Conservation (phyloP, 768 basidiomycete genomes). For the Lentinus brumalis region DNA sequence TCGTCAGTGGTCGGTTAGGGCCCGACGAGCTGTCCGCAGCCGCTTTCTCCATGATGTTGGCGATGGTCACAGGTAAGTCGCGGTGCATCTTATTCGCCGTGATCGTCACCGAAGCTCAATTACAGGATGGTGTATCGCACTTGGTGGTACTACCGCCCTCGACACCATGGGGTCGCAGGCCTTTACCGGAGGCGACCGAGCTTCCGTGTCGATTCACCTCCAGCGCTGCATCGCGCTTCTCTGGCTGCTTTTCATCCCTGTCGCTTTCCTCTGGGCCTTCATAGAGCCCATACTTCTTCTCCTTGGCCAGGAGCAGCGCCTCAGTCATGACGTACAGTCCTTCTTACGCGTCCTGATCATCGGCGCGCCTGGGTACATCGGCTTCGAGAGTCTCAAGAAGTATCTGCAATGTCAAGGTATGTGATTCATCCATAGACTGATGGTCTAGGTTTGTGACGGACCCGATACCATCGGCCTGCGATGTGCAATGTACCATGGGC, state of each 20-base stretch:
- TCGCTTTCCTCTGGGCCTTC: constrained; percentile 63
- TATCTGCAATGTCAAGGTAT: constrained; percentile 79
- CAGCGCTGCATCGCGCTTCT: constrained; percentile 70
- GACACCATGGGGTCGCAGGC: constrained; percentile 80
- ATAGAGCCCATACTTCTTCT: constrained; percentile 62
- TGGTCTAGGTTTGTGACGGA: too few relatives aligned
- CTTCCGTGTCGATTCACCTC: constrained; percentile 68
- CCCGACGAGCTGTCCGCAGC: constrained; percentile 70
- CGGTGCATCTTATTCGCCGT: too few relatives aligned
- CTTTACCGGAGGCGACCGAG: constrained; percentile 61
- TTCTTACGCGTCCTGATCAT: constrained; percentile 67
- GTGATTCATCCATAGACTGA: constrained; percentile 6
- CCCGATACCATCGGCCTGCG: background rate
- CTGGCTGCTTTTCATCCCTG: constrained; percentile 65
- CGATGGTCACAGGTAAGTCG: constrained; percentile 52
- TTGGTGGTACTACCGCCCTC: constrained; percentile 77
- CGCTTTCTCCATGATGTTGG: constrained; percentile 76
- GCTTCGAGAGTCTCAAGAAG: constrained; percentile 77
- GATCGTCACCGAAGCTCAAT: background rate
- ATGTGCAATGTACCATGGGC: background rate
- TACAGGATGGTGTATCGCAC: constrained; percentile 74
- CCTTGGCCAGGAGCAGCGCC: constrained; percentile 59
- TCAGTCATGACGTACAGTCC: constrained; percentile 61
- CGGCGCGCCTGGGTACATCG: constrained; percentile 73
- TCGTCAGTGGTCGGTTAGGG: constrained; percentile 68